These are phyloP conservation scores for Didymella pomorum DNA, from an alignment of 2,329 filamentous ascomycete genomes.

Conservation along the genomic window DNA sequence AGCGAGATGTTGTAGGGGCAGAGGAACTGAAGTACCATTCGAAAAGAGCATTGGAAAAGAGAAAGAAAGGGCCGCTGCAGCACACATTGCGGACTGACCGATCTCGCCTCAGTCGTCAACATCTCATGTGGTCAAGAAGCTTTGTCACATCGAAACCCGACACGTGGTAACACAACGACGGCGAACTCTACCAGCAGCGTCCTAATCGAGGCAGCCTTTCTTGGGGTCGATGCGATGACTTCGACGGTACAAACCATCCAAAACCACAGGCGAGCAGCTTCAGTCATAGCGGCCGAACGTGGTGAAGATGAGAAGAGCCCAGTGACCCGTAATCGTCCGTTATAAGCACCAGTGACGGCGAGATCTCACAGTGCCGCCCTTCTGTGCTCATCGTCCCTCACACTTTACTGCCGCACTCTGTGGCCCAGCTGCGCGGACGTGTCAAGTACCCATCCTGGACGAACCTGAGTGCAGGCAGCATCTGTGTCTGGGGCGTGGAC, in stretches of 20 bases:
- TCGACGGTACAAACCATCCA: not conserved
- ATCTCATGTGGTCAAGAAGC: not conserved
- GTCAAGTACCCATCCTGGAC: not conserved
- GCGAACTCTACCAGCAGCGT: not conserved
- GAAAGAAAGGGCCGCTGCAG: not conserved
- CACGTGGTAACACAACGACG: slow-evolving; percentile 4
- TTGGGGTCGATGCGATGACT: not conserved
- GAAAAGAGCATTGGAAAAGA: not conserved
- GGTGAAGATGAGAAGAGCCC: not conserved
- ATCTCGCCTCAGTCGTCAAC: not conserved
- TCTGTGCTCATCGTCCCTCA: not conserved
- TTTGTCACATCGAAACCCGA: slow-evolving; percentile 4
- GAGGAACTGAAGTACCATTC: too few relatives aligned
- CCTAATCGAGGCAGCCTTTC: not conserved
- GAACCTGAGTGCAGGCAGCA: not conserved
- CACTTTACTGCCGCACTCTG: not conserved
- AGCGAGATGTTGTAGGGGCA: not conserved
- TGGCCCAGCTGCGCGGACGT: not conserved
- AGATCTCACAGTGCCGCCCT: not conserved
- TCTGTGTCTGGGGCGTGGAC: not conserved
- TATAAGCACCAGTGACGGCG: not conserved
- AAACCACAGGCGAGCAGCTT: not conserved
- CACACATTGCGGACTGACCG: not conserved
- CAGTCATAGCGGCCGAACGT: not conserved
- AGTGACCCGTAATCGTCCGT: not conserved